Conservation (phyloP, 176 grass and related monocot species). For the Aegilops speltoides region DNA sequence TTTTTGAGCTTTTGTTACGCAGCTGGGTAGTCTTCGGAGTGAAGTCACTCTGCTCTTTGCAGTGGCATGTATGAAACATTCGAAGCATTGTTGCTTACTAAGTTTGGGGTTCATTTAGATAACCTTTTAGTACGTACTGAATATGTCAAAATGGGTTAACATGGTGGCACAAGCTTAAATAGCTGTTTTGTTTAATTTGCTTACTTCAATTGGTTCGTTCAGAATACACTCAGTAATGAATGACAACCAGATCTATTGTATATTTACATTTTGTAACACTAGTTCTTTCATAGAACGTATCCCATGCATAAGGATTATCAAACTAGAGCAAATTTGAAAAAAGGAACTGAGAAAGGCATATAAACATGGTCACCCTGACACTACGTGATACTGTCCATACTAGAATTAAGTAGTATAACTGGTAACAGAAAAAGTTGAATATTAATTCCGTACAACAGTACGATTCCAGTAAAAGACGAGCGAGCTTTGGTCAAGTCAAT, state of each 20-base stretch:
- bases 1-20: neutral
- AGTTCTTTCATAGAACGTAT: neutral
- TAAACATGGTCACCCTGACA: neutral
- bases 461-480: neutral
- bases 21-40: neutral
- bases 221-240: neutral
- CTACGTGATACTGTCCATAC: neutral
- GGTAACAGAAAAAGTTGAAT: neutral
- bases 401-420: neutral
- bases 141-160: neutral
- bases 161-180: neutral
- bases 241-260: neutral
- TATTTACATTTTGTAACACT: neutral
- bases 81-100: neutral
- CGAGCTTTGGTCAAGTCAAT: slow-evolving; percentile 5
- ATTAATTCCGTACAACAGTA: neutral
- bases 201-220: neutral
- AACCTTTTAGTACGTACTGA: neutral
- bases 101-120: neutral
- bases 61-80: neutral
- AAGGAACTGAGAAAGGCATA: too few species aligned
- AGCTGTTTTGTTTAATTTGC: neutral
- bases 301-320: neutral
- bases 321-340: neutral
- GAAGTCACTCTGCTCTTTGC: neutral